Conservation (phyloP, 2,329 filamentous ascomycete genomes). For the Daldinia sp. region DNA sequence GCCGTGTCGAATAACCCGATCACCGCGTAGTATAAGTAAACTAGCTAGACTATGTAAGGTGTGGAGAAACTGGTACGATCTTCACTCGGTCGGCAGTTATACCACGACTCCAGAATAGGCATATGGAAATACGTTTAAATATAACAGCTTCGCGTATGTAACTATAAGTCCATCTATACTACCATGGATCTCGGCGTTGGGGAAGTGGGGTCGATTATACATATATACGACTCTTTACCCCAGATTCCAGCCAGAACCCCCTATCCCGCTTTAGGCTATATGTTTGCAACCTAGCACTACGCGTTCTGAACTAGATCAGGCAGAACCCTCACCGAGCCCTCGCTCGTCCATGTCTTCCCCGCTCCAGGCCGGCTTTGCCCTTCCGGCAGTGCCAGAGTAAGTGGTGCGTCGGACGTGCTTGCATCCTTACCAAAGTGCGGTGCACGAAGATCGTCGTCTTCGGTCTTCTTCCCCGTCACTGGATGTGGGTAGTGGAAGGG, state of each 20-base stretch:
- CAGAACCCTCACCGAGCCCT: constrained; percentile 49
- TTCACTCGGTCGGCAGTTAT: constrained; percentile 31
- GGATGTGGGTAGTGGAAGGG: constrained; percentile 63
- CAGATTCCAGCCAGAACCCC: constrained; percentile 22
- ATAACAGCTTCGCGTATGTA: constrained; percentile 4
- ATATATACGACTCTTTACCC: constrained; percentile 26
- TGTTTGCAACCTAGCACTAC: constrained; percentile 31
- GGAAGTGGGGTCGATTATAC: constrained; percentile 31
- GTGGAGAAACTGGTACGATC: constrained; percentile 21
- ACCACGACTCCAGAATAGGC: constrained; percentile 1
- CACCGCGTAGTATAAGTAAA: constrained; percentile 14
- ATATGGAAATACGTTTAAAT: constrained; percentile 19
- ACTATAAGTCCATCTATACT: neutral
- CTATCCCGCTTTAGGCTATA: constrained; percentile 40
- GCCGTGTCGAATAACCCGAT: constrained; percentile 13
- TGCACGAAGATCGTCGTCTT: constrained; percentile 58
- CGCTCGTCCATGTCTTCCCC: constrained; percentile 40
- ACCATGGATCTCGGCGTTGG: constrained; percentile 26
- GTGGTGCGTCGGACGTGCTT: constrained; percentile 50
- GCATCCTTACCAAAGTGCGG: constrained; percentile 55
- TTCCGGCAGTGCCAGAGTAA: constrained; percentile 52
- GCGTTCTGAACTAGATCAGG: constrained; percentile 49
- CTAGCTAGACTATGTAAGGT: constrained; percentile 16
- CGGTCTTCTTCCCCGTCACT: constrained; percentile 55
- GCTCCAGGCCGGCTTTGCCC: constrained; percentile 49